Evolutionary conservation across 2,329 filamentous ascomycete species (phyloP), one percentile per base, ranked within the genome.

Genomic region (Kalmusia sp.): DNA sequence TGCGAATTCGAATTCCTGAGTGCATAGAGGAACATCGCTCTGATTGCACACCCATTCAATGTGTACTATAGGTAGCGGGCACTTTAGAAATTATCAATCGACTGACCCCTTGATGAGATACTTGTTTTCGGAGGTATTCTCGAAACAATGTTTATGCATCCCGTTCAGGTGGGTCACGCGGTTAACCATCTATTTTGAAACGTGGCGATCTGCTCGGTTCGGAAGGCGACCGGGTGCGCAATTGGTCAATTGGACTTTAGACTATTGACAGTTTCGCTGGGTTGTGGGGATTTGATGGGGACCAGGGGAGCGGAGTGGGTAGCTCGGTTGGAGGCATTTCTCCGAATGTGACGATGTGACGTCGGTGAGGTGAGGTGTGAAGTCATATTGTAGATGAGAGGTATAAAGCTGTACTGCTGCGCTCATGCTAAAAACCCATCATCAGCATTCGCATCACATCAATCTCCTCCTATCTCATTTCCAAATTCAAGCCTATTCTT

Each of bases 251-350:
- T n/a, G 11, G 8, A 15, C 7, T 24, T 44, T 33, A 33, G 40
- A 44, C 40, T 33, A 44, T 44, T 44, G 40, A 33, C 40, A 31
- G 27, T 17, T 44, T 14, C 17, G 40, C 27, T 15, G 15, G 27
- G 19, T 15, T 21, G 40, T 44, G 40, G 40, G 40, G 40, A 44
- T 17, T 37, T n/a, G 9, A 19, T 4, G n/a, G 34, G 21, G 17
- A 22, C 15, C 6, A n/a, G 12, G 35, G 35, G 17, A 4, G 35
- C 17, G 12, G 35, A 14, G 17, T 21, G 14, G 27, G 27, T 6
- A 6, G 6, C 27, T 28, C 27, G 27, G 27, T 12, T 22, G 17
- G 35, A 22, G 19, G 35, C 14, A 21, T 21, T 38, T 3, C 17
- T 3, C 35, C 35, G 17, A 38, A 22, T 2, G n/a, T n/a, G n/a